These are phyloP conservation scores for Capsicum chinense DNA, from an alignment of 257 asterid genomes.

Conservation along the genomic window DNA sequence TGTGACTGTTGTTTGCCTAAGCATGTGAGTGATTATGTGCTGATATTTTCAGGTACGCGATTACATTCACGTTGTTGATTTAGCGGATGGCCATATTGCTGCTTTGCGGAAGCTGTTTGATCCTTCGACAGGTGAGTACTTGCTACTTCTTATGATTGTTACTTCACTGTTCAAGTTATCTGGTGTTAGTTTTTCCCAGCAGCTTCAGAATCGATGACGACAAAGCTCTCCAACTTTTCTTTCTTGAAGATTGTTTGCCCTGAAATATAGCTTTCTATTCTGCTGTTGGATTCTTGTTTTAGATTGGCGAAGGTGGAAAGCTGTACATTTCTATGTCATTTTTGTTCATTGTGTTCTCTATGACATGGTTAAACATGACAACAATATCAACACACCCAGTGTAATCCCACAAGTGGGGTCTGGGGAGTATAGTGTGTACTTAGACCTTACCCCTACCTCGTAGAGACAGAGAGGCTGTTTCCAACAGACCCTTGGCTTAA, in stretches of 20 bases:
- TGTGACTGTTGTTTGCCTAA: background rate
- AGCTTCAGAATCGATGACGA: background rate
- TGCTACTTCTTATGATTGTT: background rate
- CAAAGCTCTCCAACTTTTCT: background rate
- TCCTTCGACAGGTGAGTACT: constrained; percentile 24
- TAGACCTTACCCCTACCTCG: no score
- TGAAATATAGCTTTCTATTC: background rate
- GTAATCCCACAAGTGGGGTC: no score
- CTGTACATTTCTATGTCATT: background rate
- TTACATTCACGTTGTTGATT: constrained; percentile 31
- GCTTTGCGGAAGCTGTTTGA: constrained; percentile 23
- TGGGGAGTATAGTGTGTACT: no score
- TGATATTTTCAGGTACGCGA: constrained; percentile 28
- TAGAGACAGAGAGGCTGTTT: no score
- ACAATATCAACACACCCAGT: no score
- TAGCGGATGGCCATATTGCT: constrained; percentile 31
- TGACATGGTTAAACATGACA: background rate
- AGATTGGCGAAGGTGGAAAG: background rate
- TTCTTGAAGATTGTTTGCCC: background rate
- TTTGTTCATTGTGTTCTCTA: background rate
- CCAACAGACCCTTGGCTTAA: no score
- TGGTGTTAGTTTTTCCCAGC: background rate
- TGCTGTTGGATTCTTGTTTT: constrained; percentile 24
- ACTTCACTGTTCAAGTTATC: constrained; percentile 19
- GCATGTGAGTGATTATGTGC: background rate